Base-by-base conservation (phyloP, 495 filamentous ascomycete genomes). In the Polyplosphaeria fusca region DNA sequence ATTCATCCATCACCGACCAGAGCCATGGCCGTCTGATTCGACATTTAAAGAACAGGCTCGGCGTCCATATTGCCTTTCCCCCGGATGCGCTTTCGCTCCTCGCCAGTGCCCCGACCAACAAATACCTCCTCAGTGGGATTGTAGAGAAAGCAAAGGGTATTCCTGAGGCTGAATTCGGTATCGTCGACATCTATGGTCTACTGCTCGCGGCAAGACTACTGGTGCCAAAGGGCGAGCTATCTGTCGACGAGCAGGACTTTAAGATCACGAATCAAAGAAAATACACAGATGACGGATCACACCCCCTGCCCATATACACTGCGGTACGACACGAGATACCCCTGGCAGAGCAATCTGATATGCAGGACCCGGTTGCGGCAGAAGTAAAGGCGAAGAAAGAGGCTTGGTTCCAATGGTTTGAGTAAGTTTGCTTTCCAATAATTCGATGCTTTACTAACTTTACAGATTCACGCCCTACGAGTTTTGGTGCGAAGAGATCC, bases 321-420 rank as follows among this genome's bases (percentile, higher is more conserved):
- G 89, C 90, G 1, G 91, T 98, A 2, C 82, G 93, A 13, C 93
- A 98, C 67, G 92, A 98, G 68, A 96, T 97, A n/a, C 93, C 93
- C 0, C 70, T 85, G 12, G 52, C 60, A 5, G 64, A 64, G 35
- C 51, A 66, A 28, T 27, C 42, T 0, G 68, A 80, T 28, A 70
- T 42, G 39, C 53, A 55, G 35, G 63, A 62, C 41, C 63, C 73
- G n/a, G 71, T 64, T 3, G 74, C 67, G 14, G 74, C 72, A 20
- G 77, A 81, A 28, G 72, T 76, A 20, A 78, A 82, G 46, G 85
- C 89, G 2, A 83, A 80, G 61, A 79, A 77, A 47, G 83, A 93
- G 67, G 78, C 88, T 2, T 98, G 91, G 88, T 98, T 98, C 61
- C 92, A 98, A 64, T 98, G 93, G 93, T 97, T 95, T 61, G 93